Evolutionary conservation across 2,329 filamentous ascomycete species (phyloP), one percentile per base, ranked within the genome.

Genomic region (Tolypocladium ovalisporum): DNA sequence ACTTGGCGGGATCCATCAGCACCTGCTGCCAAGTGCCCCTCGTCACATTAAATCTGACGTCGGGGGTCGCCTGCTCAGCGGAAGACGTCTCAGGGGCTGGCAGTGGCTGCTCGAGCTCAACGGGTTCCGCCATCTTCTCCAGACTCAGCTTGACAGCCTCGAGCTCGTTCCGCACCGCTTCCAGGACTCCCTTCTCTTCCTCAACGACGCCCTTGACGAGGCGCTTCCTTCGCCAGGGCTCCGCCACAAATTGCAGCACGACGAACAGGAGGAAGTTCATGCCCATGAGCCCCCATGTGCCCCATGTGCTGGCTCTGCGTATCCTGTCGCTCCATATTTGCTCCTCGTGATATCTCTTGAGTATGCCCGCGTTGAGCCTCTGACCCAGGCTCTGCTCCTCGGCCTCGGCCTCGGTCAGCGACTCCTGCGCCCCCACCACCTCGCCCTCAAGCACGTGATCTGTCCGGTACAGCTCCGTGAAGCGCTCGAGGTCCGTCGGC

Each of bases 311-410:
- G 79, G 96, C 96, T 62, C 94, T 81, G 39, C 94, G 82, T 69
- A 99, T 99, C 65, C 96, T 93, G 71, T 99, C 94, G 68, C 90
- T 96, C 94, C 94, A 99, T 57, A 99, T 95, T 76, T 99, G 94
- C 76, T 99, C 94, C 75, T 99, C 94, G 71, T 99, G 94, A 73
- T 99, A 99, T 60, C 95, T 84, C 60, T 88, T 88, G 55, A 97
- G 77, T 65, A 97, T 97, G 54, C 87, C 85, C 60, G 87, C 85
- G 68, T 88, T 93, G 56, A 99, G 76, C 65, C 86, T 82, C 55
- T 85, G 83, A 57, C 86, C 83, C 1, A 91, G 82, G 60, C 88
- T 86, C 73, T 96, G 89, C 60, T 95, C 85, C 36, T 89, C 84
- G 51, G 82, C 81, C 75, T 99, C 94, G 2, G 90, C 86, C 59